phyloP scores from a whole-genome alignment of 306 rosid species.

The Acacia confusa region DNA sequence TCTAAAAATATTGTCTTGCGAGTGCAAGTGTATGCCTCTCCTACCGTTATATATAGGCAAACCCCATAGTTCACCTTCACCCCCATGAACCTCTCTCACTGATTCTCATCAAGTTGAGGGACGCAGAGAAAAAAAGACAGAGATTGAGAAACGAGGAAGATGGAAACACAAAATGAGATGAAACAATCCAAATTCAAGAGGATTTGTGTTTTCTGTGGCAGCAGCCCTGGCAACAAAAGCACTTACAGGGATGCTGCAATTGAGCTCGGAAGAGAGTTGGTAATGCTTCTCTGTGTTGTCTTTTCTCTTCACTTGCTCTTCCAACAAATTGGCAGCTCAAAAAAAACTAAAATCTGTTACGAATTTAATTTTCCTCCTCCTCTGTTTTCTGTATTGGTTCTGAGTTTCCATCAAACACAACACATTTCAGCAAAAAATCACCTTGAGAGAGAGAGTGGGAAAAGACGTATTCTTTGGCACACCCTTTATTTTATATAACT shows the following conservation, averaged over 20 bases:
- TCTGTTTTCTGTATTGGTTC: slow-evolving; percentile 2
- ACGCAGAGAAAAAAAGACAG: slow-evolving; percentile 32
- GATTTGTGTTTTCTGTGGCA: slow-evolving; percentile 96
- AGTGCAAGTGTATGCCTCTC: slow-evolving; percentile 37
- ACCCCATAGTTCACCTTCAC: background rate
- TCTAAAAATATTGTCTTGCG: slow-evolving; percentile 12
- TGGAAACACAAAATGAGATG: slow-evolving; percentile 52
- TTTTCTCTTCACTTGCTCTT: background rate
- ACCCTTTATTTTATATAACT: background rate
- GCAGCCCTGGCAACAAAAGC: slow-evolving; percentile 86
- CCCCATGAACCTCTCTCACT: slow-evolving; percentile 36
- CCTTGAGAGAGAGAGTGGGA: background rate
- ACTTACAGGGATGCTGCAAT: slow-evolving; percentile 89
- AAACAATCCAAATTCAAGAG: slow-evolving; percentile 77
- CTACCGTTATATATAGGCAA: slow-evolving; percentile 45
- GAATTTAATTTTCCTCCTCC: background rate
- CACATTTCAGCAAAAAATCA: background rate
- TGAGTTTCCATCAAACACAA: background rate
- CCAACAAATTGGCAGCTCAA: background rate
- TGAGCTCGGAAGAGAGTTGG: slow-evolving; percentile 88
- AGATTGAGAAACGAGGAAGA: slow-evolving; percentile 23
- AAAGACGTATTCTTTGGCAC: background rate
- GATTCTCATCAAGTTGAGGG: slow-evolving; percentile 41
- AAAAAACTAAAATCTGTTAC: background rate
- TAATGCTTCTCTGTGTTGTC: slow-evolving; percentile 35